Conservation (phyloP, 2,329 filamentous ascomycete species). For the Fusarium solani-melongenae region DNA sequence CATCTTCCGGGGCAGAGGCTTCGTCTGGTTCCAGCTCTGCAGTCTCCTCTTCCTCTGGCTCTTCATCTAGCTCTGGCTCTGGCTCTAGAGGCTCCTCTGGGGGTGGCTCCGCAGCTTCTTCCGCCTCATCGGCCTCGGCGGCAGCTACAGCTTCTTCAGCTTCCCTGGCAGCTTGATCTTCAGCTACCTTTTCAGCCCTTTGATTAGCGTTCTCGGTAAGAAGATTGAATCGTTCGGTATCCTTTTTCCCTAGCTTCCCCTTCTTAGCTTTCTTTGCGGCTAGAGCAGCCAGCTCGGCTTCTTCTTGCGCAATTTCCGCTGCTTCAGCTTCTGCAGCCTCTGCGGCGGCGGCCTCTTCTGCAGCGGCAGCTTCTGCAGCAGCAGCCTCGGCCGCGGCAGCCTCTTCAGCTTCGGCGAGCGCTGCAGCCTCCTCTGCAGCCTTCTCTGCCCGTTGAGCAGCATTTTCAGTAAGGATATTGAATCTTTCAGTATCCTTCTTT, state of each 20-base stretch:
- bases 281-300: slow-evolving; percentile 34
- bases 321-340: slow-evolving; percentile 47
- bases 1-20: background rate
- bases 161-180: slow-evolving; percentile 19
- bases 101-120: slow-evolving; percentile 44
- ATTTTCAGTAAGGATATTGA: slow-evolving; percentile 37
- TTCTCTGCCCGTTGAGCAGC: slow-evolving; percentile 35
- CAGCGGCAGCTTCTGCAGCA: slow-evolving; percentile 14
- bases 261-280: slow-evolving; percentile 33
- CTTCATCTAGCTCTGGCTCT: slow-evolving; percentile 21
- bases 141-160: slow-evolving; percentile 16
- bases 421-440: slow-evolving; percentile 10
- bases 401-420: slow-evolving; percentile 15
- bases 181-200: slow-evolving; percentile 35
- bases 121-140: slow-evolving; percentile 29
- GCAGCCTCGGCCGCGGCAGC: slow-evolving; percentile 9
- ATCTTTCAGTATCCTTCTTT: slow-evolving; percentile 46
- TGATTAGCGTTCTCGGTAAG: slow-evolving; percentile 32
- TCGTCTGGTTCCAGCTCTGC: slow-evolving; percentile 8
- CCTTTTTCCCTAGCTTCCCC: slow-evolving; percentile 38
- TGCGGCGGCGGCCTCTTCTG: slow-evolving; percentile 29
- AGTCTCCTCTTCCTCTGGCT: slow-evolving; percentile 23
- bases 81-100: background rate
- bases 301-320: slow-evolving; percentile 31
- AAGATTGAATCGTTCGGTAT: slow-evolving; percentile 34